Evolutionary conservation across 176 grass and related monocot genomes (phyloP), one percentile per base, ranked within the genome.

Genomic region (Aegilops bicornis): DNA sequence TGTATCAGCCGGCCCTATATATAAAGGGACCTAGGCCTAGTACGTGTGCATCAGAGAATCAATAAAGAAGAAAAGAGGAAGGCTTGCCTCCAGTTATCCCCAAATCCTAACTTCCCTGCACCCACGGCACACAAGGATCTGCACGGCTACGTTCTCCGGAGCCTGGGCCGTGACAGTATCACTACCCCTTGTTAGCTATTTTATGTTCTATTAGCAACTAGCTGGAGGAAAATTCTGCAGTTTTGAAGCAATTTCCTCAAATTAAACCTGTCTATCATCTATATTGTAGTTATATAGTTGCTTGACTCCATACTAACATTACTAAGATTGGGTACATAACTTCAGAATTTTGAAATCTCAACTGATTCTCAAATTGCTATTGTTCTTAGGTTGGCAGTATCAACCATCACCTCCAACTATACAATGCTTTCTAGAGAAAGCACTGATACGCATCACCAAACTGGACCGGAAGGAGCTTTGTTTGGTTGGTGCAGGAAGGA

Each of bases 361-460:
- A 78, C 59, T 45, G 14, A 58, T 59, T 68, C 25, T 90, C 65
- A 22, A 16, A 73, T 39, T 33, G 37, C 35, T 25, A 62, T 87
- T 60, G 35, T 87, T 91, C 83, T 81, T 83, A 98, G 96, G 96
- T 74, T 98, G 96, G 93, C 96, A 98, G 79, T 98, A 98, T 89
- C 96, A 98, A 86, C 91, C 84, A 72, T 88, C 93, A 71, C 88
- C 88, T 81, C 96, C 93, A 84, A 95, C 96, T 64, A 89, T 98
- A 89, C 96, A 98, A 67, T 98, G 88, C 54, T 81, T 90, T 82
- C 60, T 95, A 25, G 96, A 98, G 88, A 79, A 94, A 80, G 93
- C 96, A 76, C 86, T 98, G 20, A 91, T 89, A 40, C 62, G 67
- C 83, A 78, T 92, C 70, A 98, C 93, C 64, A 95, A 95, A 79